phyloP scores from a whole-genome alignment of 768 basidiomycete genomes.

The Trametes punicea region DNA sequence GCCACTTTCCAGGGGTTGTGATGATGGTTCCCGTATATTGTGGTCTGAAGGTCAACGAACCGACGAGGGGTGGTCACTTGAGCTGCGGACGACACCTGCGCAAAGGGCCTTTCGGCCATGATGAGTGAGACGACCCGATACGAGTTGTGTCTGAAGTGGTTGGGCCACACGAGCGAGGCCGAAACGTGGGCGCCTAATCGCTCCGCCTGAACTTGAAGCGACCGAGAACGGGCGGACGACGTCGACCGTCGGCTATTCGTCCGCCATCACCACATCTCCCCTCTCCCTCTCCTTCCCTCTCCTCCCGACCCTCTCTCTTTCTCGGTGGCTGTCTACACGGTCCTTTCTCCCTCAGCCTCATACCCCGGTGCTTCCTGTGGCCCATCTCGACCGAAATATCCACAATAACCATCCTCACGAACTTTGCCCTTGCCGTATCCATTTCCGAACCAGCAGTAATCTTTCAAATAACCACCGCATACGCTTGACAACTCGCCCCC shows the following conservation, averaged over 20 bases:
- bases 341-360: conserved; percentile 8
- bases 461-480: background rate
- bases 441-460: conserved; percentile 7
- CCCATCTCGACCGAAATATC: background rate
- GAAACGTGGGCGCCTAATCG: conserved; percentile 1
- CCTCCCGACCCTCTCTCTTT: background rate
- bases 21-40: conserved; percentile 14
- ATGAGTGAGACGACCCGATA: too few relatives aligned
- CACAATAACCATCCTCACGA: conserved; percentile 8
- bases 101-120: too few relatives aligned
- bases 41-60: background rate
- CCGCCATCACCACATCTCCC: conserved; percentile 5
- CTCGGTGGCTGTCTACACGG: conserved; percentile 7
- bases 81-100: background rate
- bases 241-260: conserved; percentile 4
- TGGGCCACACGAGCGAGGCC: background rate
- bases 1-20: background rate
- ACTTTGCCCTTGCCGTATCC: conserved; percentile 2
- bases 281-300: background rate
- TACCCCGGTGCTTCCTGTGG: background rate
- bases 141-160: too few relatives aligned
- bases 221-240: background rate
- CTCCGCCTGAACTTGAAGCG: too few relatives aligned
- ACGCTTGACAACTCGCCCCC: background rate
- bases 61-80: conserved; percentile 1